Base-by-base conservation (phyloP, 1,284 basidiomycete genomes). In the Anthracocystis setariae region DNA sequence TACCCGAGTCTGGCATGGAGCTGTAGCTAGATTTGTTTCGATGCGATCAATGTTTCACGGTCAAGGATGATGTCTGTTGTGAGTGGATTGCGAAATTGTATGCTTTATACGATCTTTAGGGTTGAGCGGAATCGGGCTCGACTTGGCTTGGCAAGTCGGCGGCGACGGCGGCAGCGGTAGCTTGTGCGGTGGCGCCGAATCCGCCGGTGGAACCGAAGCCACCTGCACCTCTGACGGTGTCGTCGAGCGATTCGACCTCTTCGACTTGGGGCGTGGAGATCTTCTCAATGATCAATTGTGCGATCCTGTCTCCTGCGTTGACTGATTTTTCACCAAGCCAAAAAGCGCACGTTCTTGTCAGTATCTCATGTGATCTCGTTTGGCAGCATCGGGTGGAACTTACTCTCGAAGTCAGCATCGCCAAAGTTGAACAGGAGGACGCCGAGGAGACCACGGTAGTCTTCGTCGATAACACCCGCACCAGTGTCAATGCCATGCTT, bases 401-500 rank as follows among this genome's bases (percentile, higher is more conserved):
- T 61, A 91, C 93, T 89, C 84, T 91, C 85, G 80, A 97, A 98
- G 79, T 96, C 93, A 65, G 88, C 85, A 76, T 94, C 92, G 9
- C 76, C 73, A 60, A 91, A 88, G 83, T 98, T 98, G 88, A 95
- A 98, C 35, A 98, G 87, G 24, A 98, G 86, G n/a, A 98, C 92
- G 82, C 91, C 94, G 54, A 98, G 88, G 8, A 90, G 86, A 5
- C 96, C 95, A 37, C 96, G 88, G 84, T 98, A 98, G 83, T 98
- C 95, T 12, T 92, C 91, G 74, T 98, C 96, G 59, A 98, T 89
- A 18, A 98, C 95, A 33, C 95, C 95, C 5, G 95, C 96, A 1
- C 95, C 95, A 0, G 92, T 94, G 82, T 96, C 92, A 66, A 98
- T 97, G 87, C 93, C 93, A 84, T 93, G 94, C 83, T 98, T 98